phyloP scores from a whole-genome alignment of 2,329 filamentous ascomycete species.

The Colletotrichum sp. region DNA sequence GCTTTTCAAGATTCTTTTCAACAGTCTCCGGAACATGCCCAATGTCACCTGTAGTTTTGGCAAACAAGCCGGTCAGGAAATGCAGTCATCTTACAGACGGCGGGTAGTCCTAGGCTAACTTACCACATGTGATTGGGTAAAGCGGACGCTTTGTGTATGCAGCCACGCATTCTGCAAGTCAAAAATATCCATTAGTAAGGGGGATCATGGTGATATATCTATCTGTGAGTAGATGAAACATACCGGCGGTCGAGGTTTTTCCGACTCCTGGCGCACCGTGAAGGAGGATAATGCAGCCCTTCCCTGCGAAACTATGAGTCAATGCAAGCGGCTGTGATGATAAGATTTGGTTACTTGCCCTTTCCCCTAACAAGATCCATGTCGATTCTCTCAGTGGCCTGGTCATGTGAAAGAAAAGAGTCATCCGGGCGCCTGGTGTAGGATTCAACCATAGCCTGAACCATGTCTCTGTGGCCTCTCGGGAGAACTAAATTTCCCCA shows the following conservation, averaged over 20 bases:
- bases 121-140: constrained; percentile 26
- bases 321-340: not conserved
- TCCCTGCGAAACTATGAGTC: not conserved
- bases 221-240: not conserved
- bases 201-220: too few species aligned
- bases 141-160: constrained; percentile 27
- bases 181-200: not conserved
- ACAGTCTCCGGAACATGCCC: constrained; percentile 20
- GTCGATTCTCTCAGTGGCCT: not conserved
- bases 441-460: constrained; percentile 32
- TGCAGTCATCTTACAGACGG: not conserved
- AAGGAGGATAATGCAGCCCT: constrained; percentile 6
- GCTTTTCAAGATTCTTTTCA: constrained; percentile 23
- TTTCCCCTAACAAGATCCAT: constrained; percentile 34
- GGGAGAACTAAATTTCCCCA: constrained; percentile 33
- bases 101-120: not conserved
- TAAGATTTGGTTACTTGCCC: constrained; percentile 17
- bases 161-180: constrained; percentile 23
- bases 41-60: not conserved
- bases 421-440: constrained; percentile 20
- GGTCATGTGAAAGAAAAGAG: not conserved
- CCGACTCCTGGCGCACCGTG: constrained; percentile 5
- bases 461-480: constrained; percentile 29
- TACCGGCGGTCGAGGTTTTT: not conserved
- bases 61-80: not conserved